A percentile compares a stretch with the other conserved stretches of the same genome.
Evolutionary conservation across 2,329 filamentous ascomycete species (phyloP).

Genomic region (Gyromitra esculenta): DNA sequence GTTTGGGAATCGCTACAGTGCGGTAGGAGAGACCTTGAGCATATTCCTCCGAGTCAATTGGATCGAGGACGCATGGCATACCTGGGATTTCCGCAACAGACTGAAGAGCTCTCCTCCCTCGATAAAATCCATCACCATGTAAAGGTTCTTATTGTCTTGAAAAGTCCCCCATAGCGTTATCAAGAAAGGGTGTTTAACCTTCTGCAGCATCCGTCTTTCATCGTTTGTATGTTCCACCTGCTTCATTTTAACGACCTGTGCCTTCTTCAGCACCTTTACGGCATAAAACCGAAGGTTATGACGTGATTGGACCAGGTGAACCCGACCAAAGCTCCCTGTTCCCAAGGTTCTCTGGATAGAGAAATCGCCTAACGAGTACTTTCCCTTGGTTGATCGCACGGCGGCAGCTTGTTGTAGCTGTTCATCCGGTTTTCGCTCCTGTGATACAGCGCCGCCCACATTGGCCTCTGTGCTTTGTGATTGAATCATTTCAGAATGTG

Average conservation of each 20-base stretch:
- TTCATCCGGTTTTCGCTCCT: constrained; percentile 50
- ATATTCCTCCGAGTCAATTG: constrained; percentile 36
- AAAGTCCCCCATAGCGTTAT: constrained; percentile 99
- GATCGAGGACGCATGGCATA: constrained; percentile 61
- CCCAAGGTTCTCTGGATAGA: constrained; percentile 88
- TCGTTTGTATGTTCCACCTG: constrained; percentile 99
- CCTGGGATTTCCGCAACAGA: constrained; percentile 89
- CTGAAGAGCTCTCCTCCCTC: constrained; percentile 98
- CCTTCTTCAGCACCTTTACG: constrained; percentile 98
- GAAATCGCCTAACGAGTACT: constrained; percentile 94
- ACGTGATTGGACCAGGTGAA: constrained; percentile 95
- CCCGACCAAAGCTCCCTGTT: constrained; percentile 94
- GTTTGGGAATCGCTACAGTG: constrained; percentile 89
- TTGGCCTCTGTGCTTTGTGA: constrained; percentile 71
- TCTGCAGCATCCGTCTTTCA: constrained; percentile 91
- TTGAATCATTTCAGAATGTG: constrained; percentile 50
- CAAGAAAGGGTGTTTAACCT: constrained; percentile 97
- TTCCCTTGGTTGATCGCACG: constrained; percentile 85
- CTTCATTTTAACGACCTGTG: constrained; percentile 99
- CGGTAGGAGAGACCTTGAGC: constrained; percentile 46
- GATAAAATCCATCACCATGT: constrained; percentile 99
- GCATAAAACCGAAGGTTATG: constrained; percentile 99
- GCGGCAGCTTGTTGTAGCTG: constrained; percentile 59
- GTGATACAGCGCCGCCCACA: constrained; percentile 45
- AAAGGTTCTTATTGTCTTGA: constrained; percentile 91